phyloP scores from a whole-genome alignment of 176 grass and related monocot species.

The Carex myosuroides region DNA sequence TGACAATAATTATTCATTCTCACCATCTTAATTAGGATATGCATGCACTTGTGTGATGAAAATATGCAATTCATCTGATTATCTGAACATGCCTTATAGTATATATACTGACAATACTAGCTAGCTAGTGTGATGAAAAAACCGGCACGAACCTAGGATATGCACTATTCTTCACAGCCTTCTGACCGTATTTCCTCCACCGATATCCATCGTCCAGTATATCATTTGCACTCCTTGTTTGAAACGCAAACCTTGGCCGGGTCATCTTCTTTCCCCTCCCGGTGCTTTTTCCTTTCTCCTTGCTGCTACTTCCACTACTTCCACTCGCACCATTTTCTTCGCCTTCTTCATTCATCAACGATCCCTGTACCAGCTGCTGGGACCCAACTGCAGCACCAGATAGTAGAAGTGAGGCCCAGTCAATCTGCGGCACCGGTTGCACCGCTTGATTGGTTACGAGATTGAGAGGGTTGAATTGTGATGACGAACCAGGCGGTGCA shows the following conservation, averaged over 20 bases:
- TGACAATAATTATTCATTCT: background rate
- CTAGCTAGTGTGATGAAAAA: background rate
- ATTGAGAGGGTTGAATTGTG: constrained; percentile 20
- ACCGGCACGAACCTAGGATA: constrained; percentile 48
- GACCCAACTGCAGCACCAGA: background rate
- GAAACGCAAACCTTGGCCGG: constrained; percentile 75
- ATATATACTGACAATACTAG: background rate
- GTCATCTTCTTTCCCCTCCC: constrained; percentile 53
- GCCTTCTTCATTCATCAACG: constrained; percentile 10
- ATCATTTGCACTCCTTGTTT: constrained; percentile 76
- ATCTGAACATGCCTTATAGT: background rate
- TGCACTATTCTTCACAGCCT: constrained; percentile 86
- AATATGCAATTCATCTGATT: background rate
- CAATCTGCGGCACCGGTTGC: background rate
- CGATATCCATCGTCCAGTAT: constrained; percentile 89
- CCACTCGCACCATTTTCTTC: constrained; percentile 32
- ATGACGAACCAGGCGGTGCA: constrained; percentile 14
- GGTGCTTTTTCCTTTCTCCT: constrained; percentile 23
- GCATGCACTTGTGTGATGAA: background rate
- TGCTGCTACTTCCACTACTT: background rate
- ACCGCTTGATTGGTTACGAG: constrained; percentile 1
- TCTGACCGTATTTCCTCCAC: constrained; percentile 95
- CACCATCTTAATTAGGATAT: constrained; percentile 4
- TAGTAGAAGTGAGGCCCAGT: constrained; percentile 27
- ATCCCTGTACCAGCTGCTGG: background rate